Base-by-base conservation (phyloP, 1,284 basidiomycete species). In the Trametes pubescens region DNA sequence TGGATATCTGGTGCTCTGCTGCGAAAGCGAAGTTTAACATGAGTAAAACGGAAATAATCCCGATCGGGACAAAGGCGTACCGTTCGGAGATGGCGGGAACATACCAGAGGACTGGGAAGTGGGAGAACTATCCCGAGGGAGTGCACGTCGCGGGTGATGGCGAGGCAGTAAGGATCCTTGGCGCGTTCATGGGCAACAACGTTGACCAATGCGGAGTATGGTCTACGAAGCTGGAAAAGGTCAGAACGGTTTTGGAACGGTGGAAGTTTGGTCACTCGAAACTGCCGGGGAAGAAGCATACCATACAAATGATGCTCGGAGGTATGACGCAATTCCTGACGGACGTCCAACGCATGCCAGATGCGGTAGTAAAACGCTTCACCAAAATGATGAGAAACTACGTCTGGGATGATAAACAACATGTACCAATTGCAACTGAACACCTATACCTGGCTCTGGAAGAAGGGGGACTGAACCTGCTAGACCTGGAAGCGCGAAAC, bases 21-120 rank as follows among this genome's bases (percentile, higher is more conserved):
- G 74, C 77, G 8, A 65, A 67, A 0, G 76, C 77, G 0, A 75
- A 73, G 32, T 80, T 80, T 59, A 79, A 80, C 62, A 59, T 66
- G 0, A 46, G 61, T 0, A 79, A 79, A 62, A 80, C 76, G 1
- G 74, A 76, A 58, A 69, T 77, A 0, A 70, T 80, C 8, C 78
- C 76, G 0, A 67, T 79, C 0, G 76, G 77, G 5, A 29, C 51
- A 2, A 18, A 35, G 18, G 59, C 53, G 37, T 71, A 67, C 66
- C 38, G 75, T 16, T 37, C 62, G 22, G 7, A 59, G 14, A 16
- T 72, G 18, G 51, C 44, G 3, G 24, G 10, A 18, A 37, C 26
- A 1, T 21, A 56, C 14, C 9, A 11, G 18, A 5, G 26, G 3
- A 26, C 34, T 6, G 26, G 46, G 14, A 24, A 52, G 1, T 10